Percentiles rank a stretch among this genome's conserved stretches.
These are phyloP conservation scores for Camellia japonica DNA, from an alignment of 148 eudicot species.

Conservation along the genomic window DNA sequence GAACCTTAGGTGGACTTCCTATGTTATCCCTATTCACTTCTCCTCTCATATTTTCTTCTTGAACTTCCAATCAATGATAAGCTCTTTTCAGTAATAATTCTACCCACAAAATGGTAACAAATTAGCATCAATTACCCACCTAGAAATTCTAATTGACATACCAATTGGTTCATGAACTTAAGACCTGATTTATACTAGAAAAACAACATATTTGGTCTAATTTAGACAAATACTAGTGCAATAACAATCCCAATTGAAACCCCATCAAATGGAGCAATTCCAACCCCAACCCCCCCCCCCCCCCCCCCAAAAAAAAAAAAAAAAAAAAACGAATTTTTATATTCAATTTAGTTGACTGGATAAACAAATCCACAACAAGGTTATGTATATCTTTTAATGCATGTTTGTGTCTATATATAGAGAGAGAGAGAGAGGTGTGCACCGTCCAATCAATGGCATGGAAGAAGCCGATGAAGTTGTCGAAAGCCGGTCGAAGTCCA, in stretches of 20 bases:
- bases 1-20: not conserved
- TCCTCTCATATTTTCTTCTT: not conserved
- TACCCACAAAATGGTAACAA: not conserved
- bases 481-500: conserved; percentile 73
- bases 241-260: not conserved
- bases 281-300: too few relatives aligned
- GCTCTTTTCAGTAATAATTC: not conserved
- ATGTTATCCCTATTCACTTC: not conserved
- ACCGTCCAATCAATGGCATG: conserved; percentile 99
- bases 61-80: not conserved
- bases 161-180: not conserved
- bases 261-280: not conserved
- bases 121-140: not conserved
- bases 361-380: not conserved
- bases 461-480: conserved; percentile 74
- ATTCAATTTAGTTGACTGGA: not conserved
- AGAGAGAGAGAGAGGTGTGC: not conserved
- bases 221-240: not conserved
- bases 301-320: too few relatives aligned
- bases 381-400: not conserved
- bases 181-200: not conserved
- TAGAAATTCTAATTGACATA: not conserved
- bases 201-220: not conserved
- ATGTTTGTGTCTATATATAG: not conserved
- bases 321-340: too few relatives aligned